A percentile compares a stretch with the other conserved stretches of the same genome.
Conservation (phyloP, 345 rosid species). For the Moricandia arvensis region DNA sequence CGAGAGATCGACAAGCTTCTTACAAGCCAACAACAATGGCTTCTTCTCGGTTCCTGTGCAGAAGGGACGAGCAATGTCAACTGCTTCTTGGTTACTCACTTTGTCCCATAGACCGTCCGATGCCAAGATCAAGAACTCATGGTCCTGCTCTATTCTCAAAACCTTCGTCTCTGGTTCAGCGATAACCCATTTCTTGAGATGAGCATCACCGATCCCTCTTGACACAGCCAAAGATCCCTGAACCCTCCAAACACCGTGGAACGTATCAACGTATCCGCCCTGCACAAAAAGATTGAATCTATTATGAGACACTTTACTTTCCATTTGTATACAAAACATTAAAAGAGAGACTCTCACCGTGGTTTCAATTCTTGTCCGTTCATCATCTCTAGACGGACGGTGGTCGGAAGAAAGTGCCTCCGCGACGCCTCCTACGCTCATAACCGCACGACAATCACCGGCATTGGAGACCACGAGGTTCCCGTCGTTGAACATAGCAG, state of each 20-base stretch:
- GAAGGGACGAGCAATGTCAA: conserved; percentile 58
- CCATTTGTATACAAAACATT: not conserved
- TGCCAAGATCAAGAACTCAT: conserved; percentile 85
- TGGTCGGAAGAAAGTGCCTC: conserved; percentile 86
- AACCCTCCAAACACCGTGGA: conserved; percentile 72
- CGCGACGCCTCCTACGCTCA: conserved; percentile 70
- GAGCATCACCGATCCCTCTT: conserved; percentile 76
- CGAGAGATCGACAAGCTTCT: conserved; percentile 59
- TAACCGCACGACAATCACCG: conserved; percentile 92
- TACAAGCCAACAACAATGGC: conserved; percentile 55
- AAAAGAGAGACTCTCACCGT: conserved; percentile 43
- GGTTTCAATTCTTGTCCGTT: conserved; percentile 60
- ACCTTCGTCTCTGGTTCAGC: conserved; percentile 76
- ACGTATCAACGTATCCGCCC: conserved; percentile 85
- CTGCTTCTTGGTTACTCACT: conserved; percentile 83
- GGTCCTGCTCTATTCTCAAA: conserved; percentile 43
- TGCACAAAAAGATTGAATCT: conserved; percentile 10
- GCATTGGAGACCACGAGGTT: conserved; percentile 75
- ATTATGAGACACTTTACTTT: not conserved
- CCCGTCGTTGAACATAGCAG: conserved; percentile 68
- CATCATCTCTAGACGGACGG: conserved; percentile 82
- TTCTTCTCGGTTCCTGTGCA: conserved; percentile 44
- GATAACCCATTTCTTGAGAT: conserved; percentile 75
- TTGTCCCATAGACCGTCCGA: conserved; percentile 93
- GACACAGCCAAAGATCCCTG: conserved; percentile 85